phyloP scores from a whole-genome alignment of 1,284 basidiomycete species.

The Ceratobasidium sp. region DNA sequence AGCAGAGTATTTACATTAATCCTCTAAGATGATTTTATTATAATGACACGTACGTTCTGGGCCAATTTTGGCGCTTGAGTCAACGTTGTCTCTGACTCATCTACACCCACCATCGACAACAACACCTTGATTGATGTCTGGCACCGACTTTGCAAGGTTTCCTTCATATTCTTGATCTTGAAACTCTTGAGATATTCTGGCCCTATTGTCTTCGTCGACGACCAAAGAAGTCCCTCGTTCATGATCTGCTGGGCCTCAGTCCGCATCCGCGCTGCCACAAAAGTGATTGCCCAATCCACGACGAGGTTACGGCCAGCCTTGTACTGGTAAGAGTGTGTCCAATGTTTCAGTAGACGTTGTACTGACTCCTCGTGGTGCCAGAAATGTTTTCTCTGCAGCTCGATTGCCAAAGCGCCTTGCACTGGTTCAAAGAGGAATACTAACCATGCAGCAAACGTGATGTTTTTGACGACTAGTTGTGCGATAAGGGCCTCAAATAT shows the following conservation, averaged over 20 bases:
- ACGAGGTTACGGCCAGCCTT: not conserved
- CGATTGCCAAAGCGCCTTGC: not conserved
- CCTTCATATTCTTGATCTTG: not conserved
- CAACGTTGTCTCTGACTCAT: not conserved
- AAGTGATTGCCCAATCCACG: not conserved
- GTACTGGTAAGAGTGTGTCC: not conserved
- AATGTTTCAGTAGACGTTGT: not conserved
- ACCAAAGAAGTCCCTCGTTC: not conserved
- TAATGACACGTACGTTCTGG: not conserved
- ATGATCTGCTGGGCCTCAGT: not conserved
- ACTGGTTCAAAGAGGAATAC: not conserved
- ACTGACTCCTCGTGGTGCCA: not conserved
- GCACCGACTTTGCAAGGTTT: not conserved
- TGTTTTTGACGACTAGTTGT: not conserved
- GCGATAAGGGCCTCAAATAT: not conserved
- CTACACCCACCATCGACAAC: conserved; percentile 1
- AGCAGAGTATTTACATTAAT: not conserved
- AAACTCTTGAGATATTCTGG: not conserved
- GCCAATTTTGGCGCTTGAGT: not conserved
- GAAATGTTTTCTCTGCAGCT: not conserved
- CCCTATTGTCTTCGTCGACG: not conserved
- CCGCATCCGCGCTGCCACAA: not conserved
- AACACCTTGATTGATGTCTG: not conserved
- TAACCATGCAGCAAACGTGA: not conserved
- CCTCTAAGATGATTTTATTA: not conserved